A percentile compares a stretch with the other conserved stretches of the same genome.
Evolutionary conservation across 306 rosid genomes (phyloP).

Genomic region (barrel medic (Medicago truncatula)): MtrunA17r5.0-ANR NC_053048.1:37576001-37576500

Average conservation of each 20-base stretch:
- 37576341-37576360: not conserved
- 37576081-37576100: constrained; percentile 60
- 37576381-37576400: constrained; percentile 16
- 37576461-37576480: constrained; percentile 94
- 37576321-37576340: no score
- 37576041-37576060: constrained; percentile 65
- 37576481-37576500: constrained; percentile 88
- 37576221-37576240: not conserved
- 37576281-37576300: not conserved
- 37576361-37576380: constrained; percentile 7
- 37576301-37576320: not conserved
- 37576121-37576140: constrained; percentile 68
- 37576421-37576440: constrained; percentile 38
- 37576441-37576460: constrained; percentile 60
- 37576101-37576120: constrained; percentile 66
- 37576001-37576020: constrained; percentile 77
- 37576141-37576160: constrained; percentile 48
- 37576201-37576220: not conserved
- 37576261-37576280: not conserved
- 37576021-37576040: constrained; percentile 68
- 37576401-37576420: constrained; percentile 5
- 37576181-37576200: not conserved
- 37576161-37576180: not conserved
- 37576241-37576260: not conserved
- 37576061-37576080: constrained; percentile 74